These are phyloP conservation scores for Lachancea dasiensis DNA, from an alignment of 805 yeast species.

Conservation along the genomic window DNA sequence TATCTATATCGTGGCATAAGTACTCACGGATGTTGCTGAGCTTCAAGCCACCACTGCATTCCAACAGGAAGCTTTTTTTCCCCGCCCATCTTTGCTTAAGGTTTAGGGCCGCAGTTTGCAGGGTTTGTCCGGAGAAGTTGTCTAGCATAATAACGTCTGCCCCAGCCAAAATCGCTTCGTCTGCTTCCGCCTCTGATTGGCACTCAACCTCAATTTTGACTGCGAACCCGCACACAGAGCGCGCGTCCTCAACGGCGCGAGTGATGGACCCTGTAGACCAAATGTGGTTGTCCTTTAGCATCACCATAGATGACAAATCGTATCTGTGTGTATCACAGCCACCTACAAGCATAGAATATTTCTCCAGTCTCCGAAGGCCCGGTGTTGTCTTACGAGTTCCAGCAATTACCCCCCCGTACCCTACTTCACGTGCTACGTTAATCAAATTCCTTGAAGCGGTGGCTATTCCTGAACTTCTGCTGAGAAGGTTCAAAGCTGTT, in stretches of 20 bases:
- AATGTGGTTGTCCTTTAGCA: slow-evolving; percentile 92
- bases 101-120: slow-evolving; percentile 57
- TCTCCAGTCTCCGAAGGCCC: slow-evolving; percentile 81
- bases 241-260: slow-evolving; percentile 69
- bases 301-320: slow-evolving; percentile 88
- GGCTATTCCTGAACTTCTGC: slow-evolving; percentile 85
- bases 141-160: slow-evolving; percentile 96
- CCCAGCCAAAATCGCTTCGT: slow-evolving; percentile 89
- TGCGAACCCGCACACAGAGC: slow-evolving; percentile 80
- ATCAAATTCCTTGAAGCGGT: slow-evolving; percentile 59
- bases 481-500: slow-evolving; percentile 72
- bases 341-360: slow-evolving; percentile 92
- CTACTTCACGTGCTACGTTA: slow-evolving; percentile 54
- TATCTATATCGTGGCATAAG: slow-evolving; percentile 74
- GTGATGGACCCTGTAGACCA: slow-evolving; percentile 93
- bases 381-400: slow-evolving; percentile 98
- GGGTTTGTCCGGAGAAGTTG: slow-evolving; percentile 64
- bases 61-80: slow-evolving; percentile 55
- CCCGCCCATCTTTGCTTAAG: slow-evolving; percentile 53
- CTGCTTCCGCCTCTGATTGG: slow-evolving; percentile 76
- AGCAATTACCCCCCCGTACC: slow-evolving; percentile 80
- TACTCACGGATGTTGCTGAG: slow-evolving; percentile 57
- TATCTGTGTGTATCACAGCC: slow-evolving; percentile 92
- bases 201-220: slow-evolving; percentile 91
- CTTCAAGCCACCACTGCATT: slow-evolving; percentile 89